phyloP scores from a whole-genome alignment of 78 protist genomes.

The Chrysochromulina tobinii region DNA sequence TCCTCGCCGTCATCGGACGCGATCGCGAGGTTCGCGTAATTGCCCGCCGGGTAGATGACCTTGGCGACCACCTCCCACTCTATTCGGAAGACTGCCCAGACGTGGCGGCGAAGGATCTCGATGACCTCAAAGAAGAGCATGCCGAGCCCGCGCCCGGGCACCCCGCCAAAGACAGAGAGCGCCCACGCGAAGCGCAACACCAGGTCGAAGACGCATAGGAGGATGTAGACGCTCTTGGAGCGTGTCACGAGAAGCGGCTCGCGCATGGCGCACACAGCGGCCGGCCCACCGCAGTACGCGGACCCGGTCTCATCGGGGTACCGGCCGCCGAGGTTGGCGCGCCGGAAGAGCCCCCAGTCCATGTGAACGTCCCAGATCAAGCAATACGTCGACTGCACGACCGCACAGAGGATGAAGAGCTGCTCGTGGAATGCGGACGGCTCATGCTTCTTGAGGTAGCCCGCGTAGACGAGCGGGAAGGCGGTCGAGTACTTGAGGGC shows the following conservation, averaged over 20 bases:
- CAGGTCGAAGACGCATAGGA: background rate
- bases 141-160: background rate
- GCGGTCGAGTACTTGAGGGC: constrained; percentile 25
- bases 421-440: background rate
- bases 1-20: too few relatives aligned
- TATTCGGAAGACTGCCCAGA: constrained; percentile 26
- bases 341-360: background rate
- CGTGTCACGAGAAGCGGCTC: background rate
- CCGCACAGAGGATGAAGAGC: background rate
- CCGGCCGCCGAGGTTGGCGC: background rate
- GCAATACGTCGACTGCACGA: background rate
- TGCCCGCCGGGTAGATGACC: too few relatives aligned
- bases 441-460: background rate
- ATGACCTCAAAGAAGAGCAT: constrained; percentile 9
- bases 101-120: background rate
- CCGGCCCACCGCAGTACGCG: too few relatives aligned
- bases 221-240: background rate
- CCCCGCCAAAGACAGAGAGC: constrained; percentile 1
- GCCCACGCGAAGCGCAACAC: background rate
- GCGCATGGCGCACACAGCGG: background rate
- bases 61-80: background rate
- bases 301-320: too few relatives aligned
- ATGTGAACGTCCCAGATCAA: constrained; percentile 10
- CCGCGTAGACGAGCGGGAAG: constrained; percentile 7
- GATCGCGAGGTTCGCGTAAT: too few relatives aligned